Evolutionary conservation across 306 rosid genomes (phyloP).

Genomic region (Sicyos edulis): DNA sequence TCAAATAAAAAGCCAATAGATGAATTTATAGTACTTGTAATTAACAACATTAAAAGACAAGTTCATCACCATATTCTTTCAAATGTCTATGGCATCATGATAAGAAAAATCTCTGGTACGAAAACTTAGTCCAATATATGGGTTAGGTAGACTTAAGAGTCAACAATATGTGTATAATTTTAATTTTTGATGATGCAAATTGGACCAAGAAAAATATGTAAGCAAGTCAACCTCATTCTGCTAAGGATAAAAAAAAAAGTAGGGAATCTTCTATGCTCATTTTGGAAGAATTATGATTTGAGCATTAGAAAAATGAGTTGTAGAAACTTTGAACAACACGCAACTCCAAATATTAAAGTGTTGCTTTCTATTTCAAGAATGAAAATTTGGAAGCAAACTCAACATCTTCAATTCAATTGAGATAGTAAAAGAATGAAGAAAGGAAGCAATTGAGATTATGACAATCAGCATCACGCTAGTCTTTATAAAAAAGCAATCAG

Average conservation of each 20-base stretch:
- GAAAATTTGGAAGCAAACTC: background rate
- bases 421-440: too few relatives aligned
- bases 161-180: background rate
- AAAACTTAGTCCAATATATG: background rate
- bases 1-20: constrained; percentile 10
- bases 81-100: background rate
- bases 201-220: background rate
- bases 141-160: background rate
- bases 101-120: background rate
- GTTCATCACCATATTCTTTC: constrained; percentile 1
- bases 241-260: background rate
- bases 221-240: background rate
- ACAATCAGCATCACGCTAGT: background rate
- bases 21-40: too few relatives aligned
- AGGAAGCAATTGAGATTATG: background rate
- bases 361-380: background rate
- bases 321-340: background rate
- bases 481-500: too few relatives aligned
- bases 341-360: background rate
- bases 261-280: background rate
- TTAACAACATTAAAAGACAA: background rate
- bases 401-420: background rate
- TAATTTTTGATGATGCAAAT: background rate
- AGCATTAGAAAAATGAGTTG: background rate
- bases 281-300: constrained; percentile 13